Base-by-base conservation (phyloP, 2,329 filamentous ascomycete species). In the Fusarium mundagurra region DNA sequence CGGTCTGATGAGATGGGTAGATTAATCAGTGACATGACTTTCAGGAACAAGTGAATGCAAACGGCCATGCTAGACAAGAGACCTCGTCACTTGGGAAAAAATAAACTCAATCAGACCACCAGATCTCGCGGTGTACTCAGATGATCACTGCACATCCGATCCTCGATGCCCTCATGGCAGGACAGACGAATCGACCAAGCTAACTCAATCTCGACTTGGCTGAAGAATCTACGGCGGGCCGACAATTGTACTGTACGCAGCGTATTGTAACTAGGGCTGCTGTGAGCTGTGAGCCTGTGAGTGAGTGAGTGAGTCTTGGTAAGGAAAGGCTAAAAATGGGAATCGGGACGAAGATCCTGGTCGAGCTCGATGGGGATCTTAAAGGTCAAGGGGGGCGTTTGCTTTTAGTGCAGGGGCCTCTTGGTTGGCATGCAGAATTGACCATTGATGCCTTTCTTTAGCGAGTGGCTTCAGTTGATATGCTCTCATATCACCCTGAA, bases 371-470 rank as follows among this genome's bases (percentile, higher is more conserved):
- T 70, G 66, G 61, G 38, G 66, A 69, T 69, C 64, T 34, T 45
- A 41, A 36, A 61, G 13, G 63, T 18, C 50, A 51, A 45, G 38
- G 36, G 50, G 38, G 47, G 44, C 39, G 57, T 41, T 48, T 51
- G 39, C 41, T 41, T 38, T 43, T 62, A 60, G 71, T 45, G 61
- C 60, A 66, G 43, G 64, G 64, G 38, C 54, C 41, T 54, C 36
- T 34, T 34, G 31, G 54, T 39, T 67, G 71, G 71, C 41, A 73
- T 69, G 71, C 58, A 73, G 51, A 71, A 57, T 61, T 54, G 55
- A 48, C 66, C 70, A 70, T 71, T 39, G 29, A 53, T 71, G 50
- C 38, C 43, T 50, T 55, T 50, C 38, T 50, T 55, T 43, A 51
- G 54, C 55, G 18, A 29, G 65, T 65, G 60, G 41, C 54, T 45